Evolutionary conservation across 176 grass and related monocot species (phyloP), one percentile per base, ranked within the genome.

Genomic region (Carex cristatella): DNA sequence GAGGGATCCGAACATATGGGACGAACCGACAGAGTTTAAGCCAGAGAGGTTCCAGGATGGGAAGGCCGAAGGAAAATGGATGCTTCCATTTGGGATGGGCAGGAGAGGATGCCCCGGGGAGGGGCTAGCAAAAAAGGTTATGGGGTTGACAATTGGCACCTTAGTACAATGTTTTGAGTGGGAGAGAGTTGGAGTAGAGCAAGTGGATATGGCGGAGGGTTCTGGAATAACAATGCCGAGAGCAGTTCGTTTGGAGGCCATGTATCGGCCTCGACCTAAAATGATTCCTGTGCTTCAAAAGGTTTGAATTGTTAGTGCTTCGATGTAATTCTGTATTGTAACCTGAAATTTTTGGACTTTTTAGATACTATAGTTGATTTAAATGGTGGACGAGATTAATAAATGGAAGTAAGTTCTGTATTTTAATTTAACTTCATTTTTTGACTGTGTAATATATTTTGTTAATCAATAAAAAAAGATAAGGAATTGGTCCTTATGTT

Each of bases 181-280:
- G 93, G 74, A 69, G 4, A 59, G 59, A 10, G 10, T 80, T 0
- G 79, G 18, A 4, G 40, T 57, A 3, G 62, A 91, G 44, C 19
- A 58, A 65, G 91, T 89, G 8, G 91, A 95, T 66, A 88, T 95
- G 89, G 80, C 42, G 0, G 89, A 95, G 73, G 91, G 89, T 0
- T 92, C 87, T 0, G 91, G 93, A 1, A 71, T 95, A 3, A 95
- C 85, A n/a, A 92, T 95, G 93, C 91, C 91, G 3, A 92, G 83
- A 89, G 90, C 16, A 0, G 46, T 81, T 57, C 87, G 84, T 40
- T 88, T 95, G 18, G 38, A 79, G 0, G 90, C 61, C 1, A 28
- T 83, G 46, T 94, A 79, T 35, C 80, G 14, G 6, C 90, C 88
- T 8, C 80, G 84, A 11, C 1, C 13, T 5, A 5, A 80, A 37